phyloP scores from a whole-genome alignment of 2,329 filamentous ascomycete species.

The Clonostachys byssicola region DNA sequence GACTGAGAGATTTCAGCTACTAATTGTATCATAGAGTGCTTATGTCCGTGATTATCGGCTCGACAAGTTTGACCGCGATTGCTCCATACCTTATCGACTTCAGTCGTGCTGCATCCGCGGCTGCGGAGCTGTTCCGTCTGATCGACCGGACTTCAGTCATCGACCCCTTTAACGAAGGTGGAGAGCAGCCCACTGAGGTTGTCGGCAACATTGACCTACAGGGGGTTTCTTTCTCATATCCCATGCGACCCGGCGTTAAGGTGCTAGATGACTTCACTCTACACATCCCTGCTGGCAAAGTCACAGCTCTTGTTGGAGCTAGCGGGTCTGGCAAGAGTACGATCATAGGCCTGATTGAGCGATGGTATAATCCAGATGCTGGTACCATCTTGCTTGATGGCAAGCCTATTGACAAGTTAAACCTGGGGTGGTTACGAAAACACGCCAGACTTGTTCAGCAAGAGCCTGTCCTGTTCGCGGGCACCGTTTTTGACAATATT shows the following conservation, averaged over 20 bases:
- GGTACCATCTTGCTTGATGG: constrained; percentile 43
- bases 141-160: constrained; percentile 16
- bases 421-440: constrained; percentile 58
- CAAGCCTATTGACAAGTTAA: constrained; percentile 43
- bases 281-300: constrained; percentile 38
- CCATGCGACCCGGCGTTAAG: constrained; percentile 20
- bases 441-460: constrained; percentile 35
- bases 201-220: constrained; percentile 16
- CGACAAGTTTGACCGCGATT: constrained; percentile 52
- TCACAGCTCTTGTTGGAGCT: constrained; percentile 48
- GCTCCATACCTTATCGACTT: constrained; percentile 12
- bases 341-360: constrained; percentile 46
- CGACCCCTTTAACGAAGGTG: constrained; percentile 10
- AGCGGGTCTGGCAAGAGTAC: constrained; percentile 59
- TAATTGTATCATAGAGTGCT: constrained; percentile 9
- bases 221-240: constrained; percentile 25
- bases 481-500: constrained; percentile 51
- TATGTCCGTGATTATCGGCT: constrained; percentile 13
- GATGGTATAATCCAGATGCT: constrained; percentile 34
- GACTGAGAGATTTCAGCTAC: too few species aligned
- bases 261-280: constrained; percentile 25
- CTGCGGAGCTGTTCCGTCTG: constrained; percentile 11
- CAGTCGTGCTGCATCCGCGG: constrained; percentile 7
- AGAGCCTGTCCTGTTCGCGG: constrained; percentile 37
- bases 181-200: constrained; percentile 4